A percentile compares a stretch with the other conserved stretches of the same genome.
Conservation (phyloP, 805 yeast genomes). For the Sungouiella thailandica region DNA sequence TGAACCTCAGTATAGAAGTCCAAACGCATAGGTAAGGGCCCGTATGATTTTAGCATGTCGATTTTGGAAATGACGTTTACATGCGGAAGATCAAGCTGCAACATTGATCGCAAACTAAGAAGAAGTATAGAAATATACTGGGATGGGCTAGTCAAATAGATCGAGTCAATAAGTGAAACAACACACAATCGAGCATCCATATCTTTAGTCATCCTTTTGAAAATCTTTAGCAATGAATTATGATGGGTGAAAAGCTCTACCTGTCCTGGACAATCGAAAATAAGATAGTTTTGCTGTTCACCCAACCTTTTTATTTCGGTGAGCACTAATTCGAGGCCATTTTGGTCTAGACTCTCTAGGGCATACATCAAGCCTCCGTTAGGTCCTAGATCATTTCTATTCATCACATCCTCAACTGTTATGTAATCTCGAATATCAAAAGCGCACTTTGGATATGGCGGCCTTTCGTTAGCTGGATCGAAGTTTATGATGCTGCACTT, state of each 20-base stretch:
- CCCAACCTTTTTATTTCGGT: conserved; percentile 54
- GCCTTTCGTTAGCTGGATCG: conserved; percentile 84
- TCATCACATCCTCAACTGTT: conserved; percentile 75
- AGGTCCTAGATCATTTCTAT: conserved; percentile 68
- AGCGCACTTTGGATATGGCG: conserved; percentile 62
- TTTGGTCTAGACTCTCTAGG: conserved; percentile 55
- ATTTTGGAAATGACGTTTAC: conserved; percentile 89
- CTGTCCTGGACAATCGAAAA: conserved; percentile 95
- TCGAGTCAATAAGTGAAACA: conserved; percentile 79
- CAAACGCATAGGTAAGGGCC: conserved; percentile 73
- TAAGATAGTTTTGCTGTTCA: conserved; percentile 50
- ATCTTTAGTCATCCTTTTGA: conserved; percentile 48
- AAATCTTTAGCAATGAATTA: conserved; percentile 63
- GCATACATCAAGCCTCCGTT: conserved; percentile 91
- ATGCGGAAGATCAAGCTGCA: conserved; percentile 89
- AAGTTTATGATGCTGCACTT: conserved; percentile 78
- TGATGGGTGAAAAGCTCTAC: conserved; percentile 93
- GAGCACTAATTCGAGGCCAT: conserved; percentile 46
- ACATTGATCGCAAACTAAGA: conserved; percentile 83
- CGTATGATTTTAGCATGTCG: conserved; percentile 73
- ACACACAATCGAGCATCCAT: conserved; percentile 76
- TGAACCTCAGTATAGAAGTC: conserved; percentile 92
- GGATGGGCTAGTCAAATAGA: conserved; percentile 78
- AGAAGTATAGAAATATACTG: conserved; percentile 80
- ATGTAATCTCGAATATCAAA: conserved; percentile 76